Percentiles rank a stretch among this genome's conserved stretches.
These are phyloP conservation scores for Alternaria conjuncta DNA, from an alignment of 2,329 filamentous ascomycete genomes.

Conservation along the genomic window DNA sequence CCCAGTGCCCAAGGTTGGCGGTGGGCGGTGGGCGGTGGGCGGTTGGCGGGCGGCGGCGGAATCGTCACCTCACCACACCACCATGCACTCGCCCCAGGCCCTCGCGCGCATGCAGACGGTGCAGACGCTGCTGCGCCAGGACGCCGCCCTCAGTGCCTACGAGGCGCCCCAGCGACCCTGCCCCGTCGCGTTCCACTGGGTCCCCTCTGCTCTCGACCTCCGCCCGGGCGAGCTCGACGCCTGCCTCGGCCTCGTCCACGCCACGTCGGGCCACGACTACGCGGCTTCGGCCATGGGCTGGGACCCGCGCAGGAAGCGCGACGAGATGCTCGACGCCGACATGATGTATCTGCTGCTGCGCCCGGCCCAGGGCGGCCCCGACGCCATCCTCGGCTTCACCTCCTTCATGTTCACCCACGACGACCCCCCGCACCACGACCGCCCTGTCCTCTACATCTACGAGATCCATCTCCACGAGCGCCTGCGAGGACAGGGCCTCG, in stretches of 20 bases:
- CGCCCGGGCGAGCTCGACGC: conserved; percentile 51
- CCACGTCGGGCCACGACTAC: conserved; percentile 71
- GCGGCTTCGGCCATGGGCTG: conserved; percentile 67
- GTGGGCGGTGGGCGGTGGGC: background rate
- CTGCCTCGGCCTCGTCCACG: conserved; percentile 64
- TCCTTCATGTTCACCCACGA: conserved; percentile 74
- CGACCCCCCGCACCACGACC: conserved; percentile 50
- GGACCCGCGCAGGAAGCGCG: conserved; percentile 65
- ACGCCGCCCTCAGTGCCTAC: conserved; percentile 4
- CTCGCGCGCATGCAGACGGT: background rate
- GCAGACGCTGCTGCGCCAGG: conserved; percentile 11
- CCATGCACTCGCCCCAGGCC: background rate
- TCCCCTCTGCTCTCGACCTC: conserved; percentile 39
- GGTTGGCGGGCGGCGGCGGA: background rate
- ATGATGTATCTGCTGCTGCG: conserved; percentile 70
- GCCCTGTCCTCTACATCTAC: conserved; percentile 77
- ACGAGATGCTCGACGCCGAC: conserved; percentile 71
- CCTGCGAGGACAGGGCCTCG: conserved; percentile 68
- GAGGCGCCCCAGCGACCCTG: background rate
- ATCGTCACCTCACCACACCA: background rate
- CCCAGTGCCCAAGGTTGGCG: background rate
- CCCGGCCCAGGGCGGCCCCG: conserved; percentile 1
- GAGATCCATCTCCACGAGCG: conserved; percentile 72
- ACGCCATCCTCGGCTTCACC: conserved; percentile 52
- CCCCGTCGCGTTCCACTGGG: conserved; percentile 27